Evolutionary conservation across 148 eudicot species (phyloP).

Genomic region (Nepenthes mirabilis): DNA sequence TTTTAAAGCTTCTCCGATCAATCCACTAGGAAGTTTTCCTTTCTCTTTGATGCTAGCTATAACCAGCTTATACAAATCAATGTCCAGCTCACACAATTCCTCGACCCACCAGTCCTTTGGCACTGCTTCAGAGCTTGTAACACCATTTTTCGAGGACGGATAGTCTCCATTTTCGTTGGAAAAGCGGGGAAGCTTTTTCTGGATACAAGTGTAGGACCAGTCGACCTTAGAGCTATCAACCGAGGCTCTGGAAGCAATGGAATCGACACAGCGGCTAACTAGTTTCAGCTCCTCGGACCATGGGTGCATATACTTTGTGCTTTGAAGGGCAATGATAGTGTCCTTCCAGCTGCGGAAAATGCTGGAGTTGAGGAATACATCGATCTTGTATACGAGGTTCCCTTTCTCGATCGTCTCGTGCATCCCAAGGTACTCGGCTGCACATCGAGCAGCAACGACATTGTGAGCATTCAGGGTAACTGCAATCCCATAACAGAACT

Average conservation of each 20-base stretch:
- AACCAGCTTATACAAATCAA: conserved; percentile 48
- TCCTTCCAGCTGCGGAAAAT: conserved; percentile 90
- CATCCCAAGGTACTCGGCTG: conserved; percentile 92
- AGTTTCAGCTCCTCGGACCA: conserved; percentile 68
- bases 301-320: conserved; percentile 43
- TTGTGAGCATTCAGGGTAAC: conserved; percentile 85
- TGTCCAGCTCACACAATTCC: conserved; percentile 75
- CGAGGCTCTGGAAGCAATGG: conserved; percentile 70
- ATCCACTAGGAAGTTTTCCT: conserved; percentile 37
- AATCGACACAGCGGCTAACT: conserved; percentile 51
- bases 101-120: conserved; percentile 95
- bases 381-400: conserved; percentile 72
- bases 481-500: conserved; percentile 85
- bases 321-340: conserved; percentile 72
- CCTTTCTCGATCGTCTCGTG: conserved; percentile 80
- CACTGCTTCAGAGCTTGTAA: conserved; percentile 29
- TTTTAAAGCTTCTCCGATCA: conserved; percentile 73
- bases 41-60: conserved; percentile 33
- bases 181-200: conserved; percentile 53
- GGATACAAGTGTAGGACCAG: conserved; percentile 88
- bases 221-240: conserved; percentile 62
- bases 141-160: conserved; percentile 26
- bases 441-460: conserved; percentile 67
- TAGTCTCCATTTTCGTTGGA: conserved; percentile 49
- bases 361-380: conserved; percentile 69